These are phyloP conservation scores for Kwoniella shivajii DNA, from an alignment of 1,284 basidiomycete species.

Conservation along the genomic window DNA sequence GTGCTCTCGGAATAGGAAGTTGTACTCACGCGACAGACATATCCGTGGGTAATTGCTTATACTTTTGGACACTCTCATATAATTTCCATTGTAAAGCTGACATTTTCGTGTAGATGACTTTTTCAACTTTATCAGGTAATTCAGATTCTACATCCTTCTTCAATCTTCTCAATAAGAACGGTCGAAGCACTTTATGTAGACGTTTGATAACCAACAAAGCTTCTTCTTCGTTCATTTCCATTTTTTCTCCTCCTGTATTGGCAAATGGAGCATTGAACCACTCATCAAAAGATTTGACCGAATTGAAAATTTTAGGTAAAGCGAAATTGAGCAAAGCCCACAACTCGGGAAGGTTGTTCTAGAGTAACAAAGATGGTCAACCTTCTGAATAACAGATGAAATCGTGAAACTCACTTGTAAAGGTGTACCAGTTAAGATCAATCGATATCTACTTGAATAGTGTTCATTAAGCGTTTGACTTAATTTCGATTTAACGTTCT, in stretches of 20 bases:
- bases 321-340: constrained; percentile 99
- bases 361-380: background rate
- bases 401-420: constrained; percentile 64
- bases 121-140: constrained; percentile 98
- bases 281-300: constrained; percentile 98
- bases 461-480: constrained; percentile 89
- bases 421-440: constrained; percentile 97
- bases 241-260: constrained; percentile 96
- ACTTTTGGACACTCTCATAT: constrained; percentile 83
- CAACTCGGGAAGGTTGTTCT: constrained; percentile 95
- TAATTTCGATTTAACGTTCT: constrained; percentile 96
- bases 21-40: constrained; percentile 34
- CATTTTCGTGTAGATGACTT: constrained; percentile 99
- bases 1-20: background rate
- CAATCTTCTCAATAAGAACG: constrained; percentile 83
- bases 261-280: constrained; percentile 99
- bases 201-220: constrained; percentile 95
- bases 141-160: constrained; percentile 99
- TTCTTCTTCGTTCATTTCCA: constrained; percentile 99
- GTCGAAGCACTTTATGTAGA: constrained; percentile 86
- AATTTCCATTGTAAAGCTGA: constrained; percentile 90
- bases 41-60: constrained; percentile 61
- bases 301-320: constrained; percentile 98
- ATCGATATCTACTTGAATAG: constrained; percentile 90
- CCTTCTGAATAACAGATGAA: too few species aligned